These are phyloP conservation scores for Apiospora hydei DNA, from an alignment of 2,329 filamentous ascomycete genomes.

Conservation along the genomic window DNA sequence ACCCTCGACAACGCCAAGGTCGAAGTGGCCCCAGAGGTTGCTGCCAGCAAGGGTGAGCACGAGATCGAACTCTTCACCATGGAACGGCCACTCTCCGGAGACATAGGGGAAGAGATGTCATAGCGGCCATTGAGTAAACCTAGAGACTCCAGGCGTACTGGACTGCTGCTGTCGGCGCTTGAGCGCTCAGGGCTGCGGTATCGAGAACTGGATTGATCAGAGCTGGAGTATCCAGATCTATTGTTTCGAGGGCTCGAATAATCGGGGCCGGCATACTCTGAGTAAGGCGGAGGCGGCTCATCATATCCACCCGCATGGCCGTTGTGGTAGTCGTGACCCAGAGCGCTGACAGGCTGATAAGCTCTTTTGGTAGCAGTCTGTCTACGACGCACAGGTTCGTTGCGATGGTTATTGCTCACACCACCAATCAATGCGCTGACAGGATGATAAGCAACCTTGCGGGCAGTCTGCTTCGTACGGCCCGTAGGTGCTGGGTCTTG, in stretches of 20 bases:
- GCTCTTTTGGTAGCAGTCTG: constrained; percentile 38
- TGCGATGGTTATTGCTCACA: too few species aligned
- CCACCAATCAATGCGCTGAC: background rate
- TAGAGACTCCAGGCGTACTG: constrained; percentile 36
- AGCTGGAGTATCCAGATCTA: background rate
- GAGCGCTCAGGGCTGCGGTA: too few species aligned
- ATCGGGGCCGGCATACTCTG: constrained; percentile 27
- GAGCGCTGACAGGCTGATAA: background rate
- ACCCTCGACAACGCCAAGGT: constrained; percentile 50
- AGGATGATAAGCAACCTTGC: constrained; percentile 1
- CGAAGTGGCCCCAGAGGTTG: constrained; percentile 55
- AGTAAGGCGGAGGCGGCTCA: constrained; percentile 35
- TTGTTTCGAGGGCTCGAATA: background rate
- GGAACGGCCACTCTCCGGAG: constrained; percentile 36
- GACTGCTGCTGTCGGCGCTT: background rate
- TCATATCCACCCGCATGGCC: constrained; percentile 30
- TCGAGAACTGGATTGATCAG: background rate
- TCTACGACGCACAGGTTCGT: background rate
- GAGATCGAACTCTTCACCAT: constrained; percentile 40
- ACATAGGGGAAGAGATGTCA: constrained; percentile 42
- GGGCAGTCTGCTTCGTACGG: background rate
- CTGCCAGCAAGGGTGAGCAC: constrained; percentile 48
- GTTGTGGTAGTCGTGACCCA: background rate
- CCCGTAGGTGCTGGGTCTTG: background rate
- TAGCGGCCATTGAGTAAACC: constrained; percentile 56